These are phyloP conservation scores for Calonectria pteridis DNA, from an alignment of 2,329 filamentous ascomycete species.

Conservation along the genomic window DNA sequence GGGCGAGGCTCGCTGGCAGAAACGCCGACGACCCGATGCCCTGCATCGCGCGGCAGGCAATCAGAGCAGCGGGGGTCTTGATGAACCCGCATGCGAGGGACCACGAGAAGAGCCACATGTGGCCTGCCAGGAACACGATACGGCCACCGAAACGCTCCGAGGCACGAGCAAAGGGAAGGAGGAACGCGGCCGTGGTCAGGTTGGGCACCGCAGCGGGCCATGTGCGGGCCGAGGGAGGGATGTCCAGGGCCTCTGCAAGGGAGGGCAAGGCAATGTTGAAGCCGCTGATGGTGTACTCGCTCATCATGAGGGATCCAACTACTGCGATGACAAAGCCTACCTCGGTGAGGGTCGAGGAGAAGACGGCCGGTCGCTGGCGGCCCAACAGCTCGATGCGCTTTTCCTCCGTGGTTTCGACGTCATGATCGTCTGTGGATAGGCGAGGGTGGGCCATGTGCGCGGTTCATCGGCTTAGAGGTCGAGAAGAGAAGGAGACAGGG, in stretches of 20 bases:
- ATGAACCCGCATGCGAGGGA: conserved; percentile 78
- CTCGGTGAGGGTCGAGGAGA: conserved; percentile 66
- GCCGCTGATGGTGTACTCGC: conserved; percentile 82
- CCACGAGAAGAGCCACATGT: conserved; percentile 75
- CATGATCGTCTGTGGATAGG: neutral
- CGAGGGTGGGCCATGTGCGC: neutral
- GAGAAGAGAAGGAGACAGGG: neutral
- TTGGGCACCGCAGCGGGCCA: conserved; percentile 76
- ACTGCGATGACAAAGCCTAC: conserved; percentile 73
- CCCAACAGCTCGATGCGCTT: conserved; percentile 69
- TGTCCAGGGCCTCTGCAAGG: conserved; percentile 71
- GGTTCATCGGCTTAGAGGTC: neutral
- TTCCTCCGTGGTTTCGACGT: neutral
- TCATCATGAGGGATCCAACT: conserved; percentile 72
- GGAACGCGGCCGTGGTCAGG: conserved; percentile 65
- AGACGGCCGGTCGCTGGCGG: conserved; percentile 69
- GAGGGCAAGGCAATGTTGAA: conserved; percentile 81
- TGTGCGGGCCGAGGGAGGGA: conserved; percentile 70
- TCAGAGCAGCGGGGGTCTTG: conserved; percentile 73
- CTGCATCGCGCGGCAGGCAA: conserved; percentile 78
- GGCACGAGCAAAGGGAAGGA: conserved; percentile 73
- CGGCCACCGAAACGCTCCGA: conserved; percentile 73
- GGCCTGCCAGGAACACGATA: conserved; percentile 68
- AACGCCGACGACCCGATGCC: conserved; percentile 80
- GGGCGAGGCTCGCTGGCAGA: conserved; percentile 74